These are phyloP conservation scores for Millerozyma miso DNA, from an alignment of 805 yeast genomes.

Conservation along the genomic window DNA sequence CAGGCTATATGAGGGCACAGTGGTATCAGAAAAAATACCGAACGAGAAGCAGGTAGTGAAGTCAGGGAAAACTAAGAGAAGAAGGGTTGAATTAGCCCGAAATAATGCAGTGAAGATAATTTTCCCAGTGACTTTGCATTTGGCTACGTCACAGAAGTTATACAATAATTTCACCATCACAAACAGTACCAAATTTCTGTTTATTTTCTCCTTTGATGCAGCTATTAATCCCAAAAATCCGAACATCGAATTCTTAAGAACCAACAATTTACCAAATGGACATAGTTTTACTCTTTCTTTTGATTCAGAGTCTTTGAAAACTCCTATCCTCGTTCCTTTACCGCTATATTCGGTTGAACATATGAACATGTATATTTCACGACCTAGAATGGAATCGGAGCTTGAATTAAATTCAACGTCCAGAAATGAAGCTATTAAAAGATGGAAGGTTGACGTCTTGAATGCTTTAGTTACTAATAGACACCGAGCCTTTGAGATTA, in stretches of 20 bases:
- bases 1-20: conserved; percentile 44
- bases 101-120: conserved; percentile 2
- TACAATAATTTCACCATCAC: conserved; percentile 26
- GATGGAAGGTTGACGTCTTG: conserved; percentile 31
- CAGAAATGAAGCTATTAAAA: conserved; percentile 16
- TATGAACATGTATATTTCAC: conserved; percentile 16
- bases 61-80: neutral
- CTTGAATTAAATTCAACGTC: conserved; percentile 12
- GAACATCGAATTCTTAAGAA: conserved; percentile 30
- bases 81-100: neutral
- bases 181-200: conserved; percentile 18
- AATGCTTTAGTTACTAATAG: conserved; percentile 28
- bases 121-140: conserved; percentile 16
- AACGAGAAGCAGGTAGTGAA: conserved; percentile 1
- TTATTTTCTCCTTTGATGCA: conserved; percentile 35
- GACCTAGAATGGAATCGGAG: conserved; percentile 13
- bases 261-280: conserved; percentile 5
- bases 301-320: conserved; percentile 8
- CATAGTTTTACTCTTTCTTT: conserved; percentile 1
- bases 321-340: conserved; percentile 34
- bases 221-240: conserved; percentile 30
- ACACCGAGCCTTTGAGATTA: conserved; percentile 15
- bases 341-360: conserved; percentile 34
- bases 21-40: conserved; percentile 6
- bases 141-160: conserved; percentile 30